phyloP scores from a whole-genome alignment of 768 basidiomycete genomes.

The Tulasnella sp. region DNA sequence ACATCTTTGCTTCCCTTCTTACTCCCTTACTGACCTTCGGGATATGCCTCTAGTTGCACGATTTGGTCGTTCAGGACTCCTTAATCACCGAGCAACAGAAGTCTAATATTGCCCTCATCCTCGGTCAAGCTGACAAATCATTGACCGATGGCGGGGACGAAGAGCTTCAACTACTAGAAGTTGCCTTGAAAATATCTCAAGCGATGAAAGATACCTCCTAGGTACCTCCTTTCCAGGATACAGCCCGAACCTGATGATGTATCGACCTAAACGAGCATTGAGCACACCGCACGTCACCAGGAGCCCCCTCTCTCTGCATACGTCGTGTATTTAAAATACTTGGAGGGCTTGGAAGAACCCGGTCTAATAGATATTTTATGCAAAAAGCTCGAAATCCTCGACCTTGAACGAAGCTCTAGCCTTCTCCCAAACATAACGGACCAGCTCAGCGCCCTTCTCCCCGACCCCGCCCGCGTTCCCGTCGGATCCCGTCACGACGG shows the following conservation, averaged over 20 bases:
- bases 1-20: conserved; percentile 36
- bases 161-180: conserved; percentile 91
- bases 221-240: not conserved
- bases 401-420: conserved; percentile 67
- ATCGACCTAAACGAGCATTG: not conserved
- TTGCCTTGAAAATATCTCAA: conserved; percentile 78
- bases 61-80: conserved; percentile 82
- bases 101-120: conserved; percentile 72
- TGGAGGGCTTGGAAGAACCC: not conserved
- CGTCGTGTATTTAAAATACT: not conserved
- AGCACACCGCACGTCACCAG: not conserved
- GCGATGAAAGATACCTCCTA: conserved; percentile 37
- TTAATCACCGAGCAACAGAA: conserved; percentile 81
- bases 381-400: conserved; percentile 71
- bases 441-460: conserved; percentile 47
- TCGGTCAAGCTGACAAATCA: conserved; percentile 96
- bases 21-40: conserved; percentile 47
- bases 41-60: conserved; percentile 72
- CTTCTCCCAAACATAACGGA: conserved; percentile 54
- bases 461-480: conserved; percentile 45
- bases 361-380: conserved; percentile 4
- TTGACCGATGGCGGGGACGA: conserved; percentile 96
- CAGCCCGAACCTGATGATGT: not conserved
- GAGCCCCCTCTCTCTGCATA: not conserved
- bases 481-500: conserved; percentile 53